Base-by-base conservation (phyloP, 441 rosid genomes). In the Croton setiger region DNA sequence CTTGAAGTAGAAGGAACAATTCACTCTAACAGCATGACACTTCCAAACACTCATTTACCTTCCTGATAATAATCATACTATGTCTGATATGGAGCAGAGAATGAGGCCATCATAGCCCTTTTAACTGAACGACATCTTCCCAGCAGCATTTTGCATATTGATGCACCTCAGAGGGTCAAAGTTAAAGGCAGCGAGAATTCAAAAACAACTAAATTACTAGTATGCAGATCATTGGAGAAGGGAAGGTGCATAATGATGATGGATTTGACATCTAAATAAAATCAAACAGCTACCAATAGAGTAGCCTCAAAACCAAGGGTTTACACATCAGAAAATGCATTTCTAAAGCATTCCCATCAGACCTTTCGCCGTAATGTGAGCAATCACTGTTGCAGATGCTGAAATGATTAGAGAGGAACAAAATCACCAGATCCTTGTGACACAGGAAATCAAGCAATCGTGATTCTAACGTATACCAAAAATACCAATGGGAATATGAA, bases 21-120 rank as follows among this genome's bases (percentile, higher is more conserved):
- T 85, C 97, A 90, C 85, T 83, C 88, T 80, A 86, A 84, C 80
- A 77, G 87, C 85, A 76, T 68, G 86, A 84, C 81, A 84, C 87
- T 76, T 85, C 86, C 88, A 90, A 84, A 85, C 75, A 85, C 90
- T 84, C 92, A 92, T 87, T 90, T 92, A 92, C 97, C 95, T 92
- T 90, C 98, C 92, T 72, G 78, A 81, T 75, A 90, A 83, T 75
- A 86, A 84, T 78, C 96, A 90, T 84, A 94, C 83, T 80, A 87
- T 77, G 88, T 80, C 88, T 73, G 85, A 87, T 83, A 88, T 80
- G 84, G 84, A 84, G 97, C 86, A 90, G 85, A 79, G 93, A 82
- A 69, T 83, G 83, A 82, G 97, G 88, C 85, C 90, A 90, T 86
- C 88, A 87, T 83, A 85, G 93, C 89, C 89, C 87, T 79, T 27